Evolutionary conservation across 2,329 filamentous ascomycete species (phyloP).

Genomic region (Neopestalotiopsis sp.): DNA sequence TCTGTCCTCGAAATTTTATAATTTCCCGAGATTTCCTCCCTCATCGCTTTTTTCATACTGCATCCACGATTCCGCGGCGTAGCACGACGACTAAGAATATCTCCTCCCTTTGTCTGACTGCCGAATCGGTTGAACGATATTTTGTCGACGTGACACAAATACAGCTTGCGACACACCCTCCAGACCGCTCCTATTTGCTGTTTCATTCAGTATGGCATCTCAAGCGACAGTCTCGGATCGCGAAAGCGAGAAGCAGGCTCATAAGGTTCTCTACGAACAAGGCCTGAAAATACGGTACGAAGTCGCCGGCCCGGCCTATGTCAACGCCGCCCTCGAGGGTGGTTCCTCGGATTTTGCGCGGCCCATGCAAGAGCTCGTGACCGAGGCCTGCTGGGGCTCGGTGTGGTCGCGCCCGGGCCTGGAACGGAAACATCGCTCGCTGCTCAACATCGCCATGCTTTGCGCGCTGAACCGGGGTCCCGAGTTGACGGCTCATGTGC

Average conservation of each 20-base stretch:
- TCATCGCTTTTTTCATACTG: not conserved
- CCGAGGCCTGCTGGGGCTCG: slow-evolving; percentile 54
- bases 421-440: slow-evolving; percentile 61
- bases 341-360: not conserved
- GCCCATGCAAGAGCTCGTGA: slow-evolving; percentile 14
- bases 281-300: slow-evolving; percentile 9
- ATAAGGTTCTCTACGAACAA: slow-evolving; percentile 7
- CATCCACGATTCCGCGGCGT: too few relatives aligned
- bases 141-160: not conserved
- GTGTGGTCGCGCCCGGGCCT: slow-evolving; percentile 68
- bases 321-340: not conserved
- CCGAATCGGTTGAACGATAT: not conserved
- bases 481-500: slow-evolving; percentile 65
- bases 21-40: too few relatives aligned
- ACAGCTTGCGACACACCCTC: not conserved
- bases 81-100: too few relatives aligned
- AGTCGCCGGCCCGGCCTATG: slow-evolving; percentile 5
- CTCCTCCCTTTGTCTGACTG: too few relatives aligned
- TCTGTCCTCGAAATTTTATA: too few relatives aligned
- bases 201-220: not conserved
- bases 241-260: not conserved
- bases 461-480: slow-evolving; percentile 63
- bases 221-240: not conserved
- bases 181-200: not conserved
- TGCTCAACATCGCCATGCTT: slow-evolving; percentile 69